Base-by-base conservation (phyloP, 371 early-diverging fungal genomes). In the Umbelopsis sp. region DNA sequence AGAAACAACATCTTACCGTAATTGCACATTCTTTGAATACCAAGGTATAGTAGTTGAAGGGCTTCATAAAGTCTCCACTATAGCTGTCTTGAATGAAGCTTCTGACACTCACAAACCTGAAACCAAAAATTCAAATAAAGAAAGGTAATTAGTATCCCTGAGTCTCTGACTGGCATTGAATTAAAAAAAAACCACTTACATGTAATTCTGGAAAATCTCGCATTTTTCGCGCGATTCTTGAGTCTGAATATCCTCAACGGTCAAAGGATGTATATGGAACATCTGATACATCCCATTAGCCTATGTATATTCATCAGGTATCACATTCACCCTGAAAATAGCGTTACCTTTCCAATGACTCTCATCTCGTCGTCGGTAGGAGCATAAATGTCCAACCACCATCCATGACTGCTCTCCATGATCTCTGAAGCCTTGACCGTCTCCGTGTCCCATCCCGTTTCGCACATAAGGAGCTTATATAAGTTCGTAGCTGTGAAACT, bases 341-440 rank as follows among this genome's bases (percentile, higher is more conserved):
- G 3, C 29, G 29, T 53, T 70, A 87, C 86, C 78, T 88, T 87
- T 74, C 88, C 86, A 22, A 95, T 67, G 8, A 86, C 77, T 29
- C 81, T 75, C 89, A 97, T 92, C 75, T 97, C 97, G 24, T 88
- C 85, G 24, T 85, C 80, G 6, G 94, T 92, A 6, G 96, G 95
- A 35, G 85, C 80, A 35, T 89, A 72, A 3, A 94, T 88, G 75
- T 97, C 95, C 9, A 97, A 74, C 97, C 97, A 96, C 84, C 96
- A 97, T 35, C 83, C 86, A 18, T 57, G 57, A 7, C 16, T 25
- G 29, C 8, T 14, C 29, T 57, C 57, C 29, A 57, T 57, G 12
- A 57, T 29, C 18, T 57, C 57, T 16, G 57, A 57, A 29, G 57
- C 57, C 11, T 57, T 57, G 0, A 57, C 35, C 11, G 29, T 57